Base-by-base conservation (phyloP, 192 early-diverging fungal species). In the Backusella circina region DNA sequence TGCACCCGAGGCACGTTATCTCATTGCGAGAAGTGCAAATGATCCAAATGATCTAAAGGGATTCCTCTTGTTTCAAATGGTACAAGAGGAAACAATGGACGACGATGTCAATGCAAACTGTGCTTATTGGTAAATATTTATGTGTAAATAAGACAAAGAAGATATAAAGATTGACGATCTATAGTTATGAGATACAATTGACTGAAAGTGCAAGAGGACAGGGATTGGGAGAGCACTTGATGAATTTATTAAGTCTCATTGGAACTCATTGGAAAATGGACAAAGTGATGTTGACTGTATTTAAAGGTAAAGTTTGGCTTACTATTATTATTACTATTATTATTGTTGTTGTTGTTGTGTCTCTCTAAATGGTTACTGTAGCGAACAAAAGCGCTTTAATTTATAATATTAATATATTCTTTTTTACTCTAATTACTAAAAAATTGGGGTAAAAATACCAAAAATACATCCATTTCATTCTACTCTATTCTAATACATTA, bases 111-210 rank as follows among this genome's bases (percentile, higher is more conserved):
- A 82, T 66, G 85, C 77, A 5, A 83, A 88, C 33, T 86, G 86
- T 18, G 85, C 87, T 4, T 93, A 93, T 73, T 93, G 91, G 91
- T 92, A 88, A 79, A 26, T 28, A 16, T 8, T 47, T 47, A 61
- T 1, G 12, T n/a, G n/a, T n/a, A n/a, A 44, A 44, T 28, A 28
- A 28, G 8, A 28, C n/a, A n/a, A n/a, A 9, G 3, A 23, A 57
- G 21, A 66, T 39, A 9, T 32, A 39, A 33, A 16, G 26, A 12
- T 28, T 15, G 28, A 13, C 2, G 7, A 31, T n/a, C 21, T 6
- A 28, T 77, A 92, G 91, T 73, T 90, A 88, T 75, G 91, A 93
- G 82, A 82, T 93, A 6, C 91, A 93, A 71, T 47, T 93, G 18
- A 72, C 76, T 1, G 71, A 80, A 44, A 74, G 73, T 28, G 83